A percentile compares a stretch with the other conserved stretches of the same genome.
Conservation (phyloP, 352 stramenopile species). For the Globisporangium orthogonon region DNA sequence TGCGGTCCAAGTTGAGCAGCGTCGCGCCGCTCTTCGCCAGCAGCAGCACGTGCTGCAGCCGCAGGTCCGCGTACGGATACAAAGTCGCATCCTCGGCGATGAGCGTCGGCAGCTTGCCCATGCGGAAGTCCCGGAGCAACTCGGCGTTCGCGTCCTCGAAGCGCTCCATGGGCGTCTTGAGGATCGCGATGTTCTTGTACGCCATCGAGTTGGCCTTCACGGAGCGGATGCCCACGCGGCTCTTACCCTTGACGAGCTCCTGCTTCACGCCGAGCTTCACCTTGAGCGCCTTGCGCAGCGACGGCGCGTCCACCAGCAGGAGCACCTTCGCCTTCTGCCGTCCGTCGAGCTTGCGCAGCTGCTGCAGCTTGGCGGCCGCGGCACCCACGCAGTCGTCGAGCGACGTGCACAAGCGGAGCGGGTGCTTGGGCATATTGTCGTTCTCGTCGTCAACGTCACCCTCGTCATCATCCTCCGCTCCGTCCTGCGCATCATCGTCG, state of each 20-base stretch:
- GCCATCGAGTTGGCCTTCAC: conserved; percentile 44
- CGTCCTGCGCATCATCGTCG: background rate
- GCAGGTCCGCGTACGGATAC: conserved; percentile 51
- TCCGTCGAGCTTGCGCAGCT: conserved; percentile 49
- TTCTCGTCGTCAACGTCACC: conserved; percentile 17
- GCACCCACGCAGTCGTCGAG: conserved; percentile 43
- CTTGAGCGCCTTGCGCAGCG: conserved; percentile 58
- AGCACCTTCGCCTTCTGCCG: conserved; percentile 67
- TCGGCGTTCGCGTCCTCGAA: conserved; percentile 63
- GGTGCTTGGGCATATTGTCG: conserved; percentile 19
- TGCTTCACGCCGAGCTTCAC: conserved; percentile 47
- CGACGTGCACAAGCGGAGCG: conserved; percentile 34
- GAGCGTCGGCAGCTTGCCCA: conserved; percentile 51
- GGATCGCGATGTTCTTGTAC: conserved; percentile 52
- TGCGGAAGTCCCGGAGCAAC: conserved; percentile 49
- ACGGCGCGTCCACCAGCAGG: conserved; percentile 41
- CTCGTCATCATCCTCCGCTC: conserved; percentile 12
- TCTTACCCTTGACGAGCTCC: conserved; percentile 48
- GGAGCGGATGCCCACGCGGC: conserved; percentile 48
- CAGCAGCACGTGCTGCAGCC: conserved; percentile 54
- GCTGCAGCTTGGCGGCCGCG: conserved; percentile 31
- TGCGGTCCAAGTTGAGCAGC: conserved; percentile 39
- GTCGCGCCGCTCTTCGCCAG: conserved; percentile 39
- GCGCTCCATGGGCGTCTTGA: conserved; percentile 67
- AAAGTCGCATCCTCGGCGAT: conserved; percentile 60